Percentiles rank a stretch among this genome's conserved stretches.
These are phyloP conservation scores for Vigna mungo DNA, from an alignment of 306 rosid genomes.

Conservation along the genomic window DNA sequence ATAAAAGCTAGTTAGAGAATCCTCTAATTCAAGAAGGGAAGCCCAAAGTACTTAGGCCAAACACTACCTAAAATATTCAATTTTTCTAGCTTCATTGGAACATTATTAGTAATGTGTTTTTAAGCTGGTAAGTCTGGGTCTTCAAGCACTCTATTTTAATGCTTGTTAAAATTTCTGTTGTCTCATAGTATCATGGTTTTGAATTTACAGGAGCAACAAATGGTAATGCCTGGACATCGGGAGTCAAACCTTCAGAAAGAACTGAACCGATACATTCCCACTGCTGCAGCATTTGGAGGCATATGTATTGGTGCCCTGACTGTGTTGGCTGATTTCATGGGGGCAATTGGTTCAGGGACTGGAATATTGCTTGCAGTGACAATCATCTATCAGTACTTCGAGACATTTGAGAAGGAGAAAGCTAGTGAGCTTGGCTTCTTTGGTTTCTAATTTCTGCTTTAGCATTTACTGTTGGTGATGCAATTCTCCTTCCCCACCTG, in stretches of 20 bases:
- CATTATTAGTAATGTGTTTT: not conserved
- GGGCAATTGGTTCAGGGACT: conserved; percentile 76
- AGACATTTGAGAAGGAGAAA: conserved; percentile 72
- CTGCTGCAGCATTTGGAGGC: conserved; percentile 78
- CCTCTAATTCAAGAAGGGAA: not conserved
- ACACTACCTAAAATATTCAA: not conserved
- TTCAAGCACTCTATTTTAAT: not conserved
- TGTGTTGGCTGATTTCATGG: conserved; percentile 79
- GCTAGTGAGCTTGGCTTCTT: conserved; percentile 80
- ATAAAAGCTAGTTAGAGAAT: not conserved
- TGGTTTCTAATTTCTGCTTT: conserved; percentile 48
- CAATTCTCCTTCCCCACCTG: conserved; percentile 36
- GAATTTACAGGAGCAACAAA: conserved; percentile 67
- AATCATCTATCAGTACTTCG: conserved; percentile 68
- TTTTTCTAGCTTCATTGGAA: not conserved
- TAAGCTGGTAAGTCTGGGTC: not conserved
- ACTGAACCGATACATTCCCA: conserved; percentile 69
- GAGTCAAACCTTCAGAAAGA: conserved; percentile 73
- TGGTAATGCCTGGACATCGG: conserved; percentile 77
- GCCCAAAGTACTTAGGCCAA: not conserved
- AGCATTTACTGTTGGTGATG: conserved; percentile 35
- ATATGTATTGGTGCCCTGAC: conserved; percentile 80
- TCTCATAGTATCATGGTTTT: not conserved
- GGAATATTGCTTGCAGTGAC: conserved; percentile 77
- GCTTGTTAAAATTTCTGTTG: not conserved